Base-by-base conservation (phyloP, 495 filamentous ascomycete species). In the Aspergillus incahuasiensis region DNA sequence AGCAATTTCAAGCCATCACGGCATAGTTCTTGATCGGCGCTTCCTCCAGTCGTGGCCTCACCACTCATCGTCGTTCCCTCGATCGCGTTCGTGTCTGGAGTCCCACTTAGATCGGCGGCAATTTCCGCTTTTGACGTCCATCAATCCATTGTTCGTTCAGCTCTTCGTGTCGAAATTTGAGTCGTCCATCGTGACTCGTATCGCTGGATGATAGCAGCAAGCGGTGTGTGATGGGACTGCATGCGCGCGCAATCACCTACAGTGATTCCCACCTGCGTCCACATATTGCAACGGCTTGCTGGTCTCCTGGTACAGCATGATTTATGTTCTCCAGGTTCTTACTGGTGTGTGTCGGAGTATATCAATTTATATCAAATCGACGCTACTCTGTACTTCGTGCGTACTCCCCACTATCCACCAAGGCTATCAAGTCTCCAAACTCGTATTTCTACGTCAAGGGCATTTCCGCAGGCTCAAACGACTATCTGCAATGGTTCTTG, bases 21-120 rank as follows among this genome's bases (percentile, higher is more conserved):
- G 46, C 46, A 8, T n/a, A 38, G 28, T 35, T 49, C 46, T 18
- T 49, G 46, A 50, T 50, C 48, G 48, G 48, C 48, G 19, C 11
- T 39, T 39, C 34, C 34, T 38, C 20, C 19, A 16, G 30, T 35
- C 48, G n/a, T 5, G 5, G 9, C 34, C 38, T 40, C 13, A 40
- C 20, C 48, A 40, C 40, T 40, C 48, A 50, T 50, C 34, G 21
- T 24, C 32, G 34, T 40, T 40, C 40, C 34, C 22, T 40, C 48
- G 48, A 50, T 50, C 48, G 48, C 21, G 48, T 40, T 50, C 48
- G 34, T 40, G 34, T 38, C 32, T 38, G 3, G 0, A 40, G 34
- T 50, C 9, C 32, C 30, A 35, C 28, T 35, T 15, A 13, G 20
- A 24, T 19, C 34, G 38, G 48, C 48, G 34, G 32, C 48, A 50